Conservation (phyloP, 495 filamentous ascomycete genomes). For the Oidiodendron maius region DNA sequence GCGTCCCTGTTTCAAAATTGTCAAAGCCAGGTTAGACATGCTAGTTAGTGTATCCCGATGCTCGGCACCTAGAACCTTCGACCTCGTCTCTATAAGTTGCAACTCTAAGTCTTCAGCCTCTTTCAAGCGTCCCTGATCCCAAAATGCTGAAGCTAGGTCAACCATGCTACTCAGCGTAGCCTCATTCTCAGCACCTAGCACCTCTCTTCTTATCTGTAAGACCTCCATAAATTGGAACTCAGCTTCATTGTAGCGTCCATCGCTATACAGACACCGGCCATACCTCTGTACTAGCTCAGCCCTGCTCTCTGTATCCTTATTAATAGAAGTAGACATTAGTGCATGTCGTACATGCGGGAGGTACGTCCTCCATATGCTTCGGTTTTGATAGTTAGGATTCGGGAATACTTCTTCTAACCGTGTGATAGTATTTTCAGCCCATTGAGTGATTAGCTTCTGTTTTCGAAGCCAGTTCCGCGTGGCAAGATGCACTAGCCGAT, state of each 20-base stretch:
- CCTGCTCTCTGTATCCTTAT: slow-evolving; percentile 2
- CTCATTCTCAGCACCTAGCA: slow-evolving; percentile 21
- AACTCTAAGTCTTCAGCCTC: slow-evolving; percentile 25
- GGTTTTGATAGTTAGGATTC: no score
- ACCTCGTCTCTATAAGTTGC: background rate
- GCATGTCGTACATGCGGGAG: no score
- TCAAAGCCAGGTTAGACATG: slow-evolving; percentile 26
- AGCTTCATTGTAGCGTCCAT: slow-evolving; percentile 14
- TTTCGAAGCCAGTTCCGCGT: no score
- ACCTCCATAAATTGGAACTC: slow-evolving; percentile 12
- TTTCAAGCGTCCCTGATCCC: slow-evolving; percentile 19
- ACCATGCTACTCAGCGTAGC: slow-evolving; percentile 27
- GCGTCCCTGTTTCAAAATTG: no score
- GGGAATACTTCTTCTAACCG: no score
- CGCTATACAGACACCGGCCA: slow-evolving; percentile 1
- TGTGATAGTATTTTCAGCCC: no score
- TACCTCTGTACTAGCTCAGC: slow-evolving; percentile 2
- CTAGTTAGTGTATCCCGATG: slow-evolving; percentile 22
- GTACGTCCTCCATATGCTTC: no score
- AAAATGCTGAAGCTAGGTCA: slow-evolving; percentile 25
- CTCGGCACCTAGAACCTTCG: slow-evolving; percentile 24
- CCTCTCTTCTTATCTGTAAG: slow-evolving; percentile 15
- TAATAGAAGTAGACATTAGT: slow-evolving; percentile 9
- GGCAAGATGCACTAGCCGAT: no score
- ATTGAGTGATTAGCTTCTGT: no score